These are phyloP conservation scores for Aspergillus sp. DNA, from an alignment of 2,329 filamentous ascomycete species.

Conservation along the genomic window DNA sequence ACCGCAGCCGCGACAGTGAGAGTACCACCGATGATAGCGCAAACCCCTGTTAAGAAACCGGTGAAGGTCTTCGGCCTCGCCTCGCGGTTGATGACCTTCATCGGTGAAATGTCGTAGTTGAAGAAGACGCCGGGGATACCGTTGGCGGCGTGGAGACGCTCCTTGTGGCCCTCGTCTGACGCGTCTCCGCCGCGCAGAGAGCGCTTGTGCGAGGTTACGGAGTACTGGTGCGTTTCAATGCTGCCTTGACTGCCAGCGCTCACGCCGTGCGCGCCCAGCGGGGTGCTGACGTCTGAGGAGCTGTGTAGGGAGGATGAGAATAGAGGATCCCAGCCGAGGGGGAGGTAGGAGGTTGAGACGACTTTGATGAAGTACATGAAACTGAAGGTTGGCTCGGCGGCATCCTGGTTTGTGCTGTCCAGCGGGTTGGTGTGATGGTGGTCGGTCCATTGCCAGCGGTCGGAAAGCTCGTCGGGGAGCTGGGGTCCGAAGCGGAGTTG, in stretches of 20 bases:
- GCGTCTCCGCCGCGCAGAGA: slow-evolving; percentile 83
- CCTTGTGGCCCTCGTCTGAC: slow-evolving; percentile 82
- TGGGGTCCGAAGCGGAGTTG: slow-evolving; percentile 89
- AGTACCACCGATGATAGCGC: slow-evolving; percentile 91
- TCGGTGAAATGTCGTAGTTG: slow-evolving; percentile 97
- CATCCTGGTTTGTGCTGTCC: slow-evolving; percentile 74
- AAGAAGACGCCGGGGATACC: slow-evolving; percentile 99
- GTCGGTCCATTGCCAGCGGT: slow-evolving; percentile 72
- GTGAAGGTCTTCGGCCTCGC: slow-evolving; percentile 84
- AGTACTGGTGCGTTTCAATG: slow-evolving; percentile 97
- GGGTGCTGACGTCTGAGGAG: slow-evolving; percentile 52
- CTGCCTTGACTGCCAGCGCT: slow-evolving; percentile 69
- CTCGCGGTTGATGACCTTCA: slow-evolving; percentile 99
- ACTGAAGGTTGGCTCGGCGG: slow-evolving; percentile 82
- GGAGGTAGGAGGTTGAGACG: slow-evolving; percentile 90
- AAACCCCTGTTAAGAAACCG: slow-evolving; percentile 89
- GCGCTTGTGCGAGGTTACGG: slow-evolving; percentile 92
- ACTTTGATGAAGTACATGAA: slow-evolving; percentile 99
- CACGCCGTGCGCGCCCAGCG: slow-evolving; percentile 68
- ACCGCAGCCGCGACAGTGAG: slow-evolving; percentile 92
- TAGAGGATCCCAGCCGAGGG: slow-evolving; percentile 79
- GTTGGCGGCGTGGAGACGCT: slow-evolving; percentile 82
- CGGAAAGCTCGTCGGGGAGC: slow-evolving; percentile 69
- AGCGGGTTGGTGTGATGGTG: slow-evolving; percentile 86
- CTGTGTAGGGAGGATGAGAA: slow-evolving; percentile 39